Evolutionary conservation across 176 grass and related monocot genomes (phyloP), one percentile per base, ranked within the genome.

Genomic region (Lolium rigidum): DNA sequence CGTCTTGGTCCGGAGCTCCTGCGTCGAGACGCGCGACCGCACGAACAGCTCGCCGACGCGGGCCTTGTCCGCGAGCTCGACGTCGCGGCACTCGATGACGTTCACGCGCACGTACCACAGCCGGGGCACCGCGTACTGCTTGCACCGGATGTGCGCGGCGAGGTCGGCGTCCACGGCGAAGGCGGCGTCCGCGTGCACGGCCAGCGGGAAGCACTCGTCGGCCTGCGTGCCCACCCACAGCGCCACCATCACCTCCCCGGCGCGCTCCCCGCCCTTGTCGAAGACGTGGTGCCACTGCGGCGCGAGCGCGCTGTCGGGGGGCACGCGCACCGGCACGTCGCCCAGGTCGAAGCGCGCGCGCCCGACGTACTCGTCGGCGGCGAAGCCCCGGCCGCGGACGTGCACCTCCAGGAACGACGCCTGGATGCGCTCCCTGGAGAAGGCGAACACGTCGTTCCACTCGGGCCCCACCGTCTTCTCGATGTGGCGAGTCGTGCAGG

Each of bases 361-460:
- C 10, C 93, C 93, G 49, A 93, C 86, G 62, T 62, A 82, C 17
- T 93, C 90, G 16, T 86, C 86, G 73, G 86, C 91, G 75, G 48
- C 85, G 68, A 90, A 80, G 79, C 80, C 91, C 75, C 72, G 88
- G 47, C 89, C 88, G 0, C 80, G 55, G 49, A 90, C 44, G 49
- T 15, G 2, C 60, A 93, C 81, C 64, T 83, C 73, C 65, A 95
- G 59, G 65, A 81, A 84, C 72, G 86, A 14, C 24, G 82, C 84
- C 58, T 77, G 80, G 7, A 86, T 80, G 25, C 85, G 61, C 76
- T 95, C 88, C 81, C 82, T 82, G 25, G 91, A 90, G 80, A 95
- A 93, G 21, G 88, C 91, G 80, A 95, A 90, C 17, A 93, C 93
- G 87, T 93, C 88, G 88, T 87, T 89, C 93, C 93, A 95, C 49